Evolutionary conservation across 306 rosid species (phyloP).

Genomic region (Abrus precatorius): DNA sequence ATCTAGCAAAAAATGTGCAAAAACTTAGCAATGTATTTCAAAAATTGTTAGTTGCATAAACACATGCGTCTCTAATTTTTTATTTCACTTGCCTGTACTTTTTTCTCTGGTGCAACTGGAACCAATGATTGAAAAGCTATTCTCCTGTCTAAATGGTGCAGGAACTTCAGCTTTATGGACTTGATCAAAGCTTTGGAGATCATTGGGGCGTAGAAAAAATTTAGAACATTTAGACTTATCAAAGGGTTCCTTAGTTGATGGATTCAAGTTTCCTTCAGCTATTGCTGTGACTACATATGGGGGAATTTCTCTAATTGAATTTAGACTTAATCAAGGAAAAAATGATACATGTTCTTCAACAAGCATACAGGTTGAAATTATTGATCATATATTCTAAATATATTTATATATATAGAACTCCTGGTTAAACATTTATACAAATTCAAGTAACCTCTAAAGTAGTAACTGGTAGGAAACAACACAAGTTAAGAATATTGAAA

Average conservation of each 20-base stretch:
- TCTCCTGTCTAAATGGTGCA: constrained; percentile 43
- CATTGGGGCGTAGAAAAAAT: constrained; percentile 45
- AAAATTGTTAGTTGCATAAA: no score
- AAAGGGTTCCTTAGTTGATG: constrained; percentile 83
- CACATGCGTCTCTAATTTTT: constrained; percentile 3
- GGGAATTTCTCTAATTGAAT: constrained; percentile 73
- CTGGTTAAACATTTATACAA: constrained; percentile 32
- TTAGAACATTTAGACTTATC: constrained; percentile 53
- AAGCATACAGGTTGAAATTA: constrained; percentile 7
- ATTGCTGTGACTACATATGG: constrained; percentile 73
- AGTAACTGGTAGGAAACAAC: not conserved
- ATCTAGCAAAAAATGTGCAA: constrained; percentile 8
- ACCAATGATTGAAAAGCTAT: constrained; percentile 64
- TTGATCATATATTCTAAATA: not conserved
- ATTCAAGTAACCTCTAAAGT: constrained; percentile 16
- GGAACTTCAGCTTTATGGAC: constrained; percentile 53
- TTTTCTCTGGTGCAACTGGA: constrained; percentile 53
- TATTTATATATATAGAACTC: not conserved
- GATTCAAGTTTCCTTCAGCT: constrained; percentile 89
- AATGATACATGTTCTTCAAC: not conserved
- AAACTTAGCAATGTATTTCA: not conserved
- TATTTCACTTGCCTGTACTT: constrained; percentile 65
- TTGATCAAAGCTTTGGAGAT: constrained; percentile 48
- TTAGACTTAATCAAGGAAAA: constrained; percentile 60
- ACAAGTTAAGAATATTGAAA: constrained; percentile 7